These are phyloP conservation scores for Neoboletus magnificus DNA, from an alignment of 768 basidiomycete species.

Conservation along the genomic window DNA sequence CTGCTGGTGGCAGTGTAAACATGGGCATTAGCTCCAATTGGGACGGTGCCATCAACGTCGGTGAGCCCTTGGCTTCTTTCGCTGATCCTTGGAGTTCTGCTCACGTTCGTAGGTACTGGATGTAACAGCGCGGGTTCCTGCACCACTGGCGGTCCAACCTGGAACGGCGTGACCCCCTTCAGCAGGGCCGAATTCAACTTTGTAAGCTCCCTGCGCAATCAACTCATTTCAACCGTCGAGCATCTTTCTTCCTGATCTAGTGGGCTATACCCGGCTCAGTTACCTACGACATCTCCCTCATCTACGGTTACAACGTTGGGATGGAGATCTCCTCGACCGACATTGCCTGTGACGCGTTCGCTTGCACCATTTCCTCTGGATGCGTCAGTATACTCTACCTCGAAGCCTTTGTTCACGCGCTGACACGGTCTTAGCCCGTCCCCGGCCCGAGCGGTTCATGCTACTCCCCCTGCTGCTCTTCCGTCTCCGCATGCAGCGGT, in stretches of 20 bases:
- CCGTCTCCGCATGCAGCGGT: slow-evolving; percentile 21
- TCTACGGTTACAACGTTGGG: slow-evolving; percentile 34
- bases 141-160: slow-evolving; percentile 30
- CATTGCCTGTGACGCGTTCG: slow-evolving; percentile 24
- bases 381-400: slow-evolving; percentile 21
- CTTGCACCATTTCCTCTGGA: slow-evolving; percentile 30
- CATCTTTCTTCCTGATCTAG: not conserved
- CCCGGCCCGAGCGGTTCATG: slow-evolving; percentile 25
- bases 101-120: slow-evolving; percentile 27
- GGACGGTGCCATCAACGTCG: slow-evolving; percentile 32
- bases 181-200: slow-evolving; percentile 35
- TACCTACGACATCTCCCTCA: slow-evolving; percentile 34
- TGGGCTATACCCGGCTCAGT: slow-evolving; percentile 24
- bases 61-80: slow-evolving; percentile 7
- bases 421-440: slow-evolving; percentile 25
- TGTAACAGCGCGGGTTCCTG: slow-evolving; percentile 24
- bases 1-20: slow-evolving; percentile 23
- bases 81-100: not conserved
- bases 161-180: slow-evolving; percentile 30
- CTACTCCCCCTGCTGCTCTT: slow-evolving; percentile 32
- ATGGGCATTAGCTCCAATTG: slow-evolving; percentile 31
- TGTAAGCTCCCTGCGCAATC: slow-evolving; percentile 8
- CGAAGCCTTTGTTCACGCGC: not conserved
- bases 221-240: not conserved
- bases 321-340: slow-evolving; percentile 34